These are phyloP conservation scores for Leccinum solheimii DNA, from an alignment of 1,284 basidiomycete genomes.

Conservation along the genomic window DNA sequence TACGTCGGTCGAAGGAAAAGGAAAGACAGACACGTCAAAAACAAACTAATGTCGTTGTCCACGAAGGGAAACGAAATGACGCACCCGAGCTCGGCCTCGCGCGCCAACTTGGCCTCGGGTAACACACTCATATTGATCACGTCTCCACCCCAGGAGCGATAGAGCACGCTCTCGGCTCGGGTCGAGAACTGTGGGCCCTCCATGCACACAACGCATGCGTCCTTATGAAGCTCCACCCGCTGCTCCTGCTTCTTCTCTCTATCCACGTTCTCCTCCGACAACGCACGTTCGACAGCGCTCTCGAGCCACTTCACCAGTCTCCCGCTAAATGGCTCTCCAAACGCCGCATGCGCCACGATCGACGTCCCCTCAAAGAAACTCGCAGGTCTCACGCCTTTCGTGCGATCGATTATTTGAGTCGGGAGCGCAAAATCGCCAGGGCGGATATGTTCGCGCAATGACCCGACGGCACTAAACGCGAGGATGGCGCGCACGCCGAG, in stretches of 20 bases:
- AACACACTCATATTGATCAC: constrained; percentile 96
- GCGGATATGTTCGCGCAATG: constrained; percentile 92
- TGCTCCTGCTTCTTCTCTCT: constrained; percentile 42
- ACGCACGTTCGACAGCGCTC: constrained; percentile 49
- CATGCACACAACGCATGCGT: constrained; percentile 93
- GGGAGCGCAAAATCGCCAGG: constrained; percentile 91
- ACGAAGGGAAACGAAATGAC: background rate
- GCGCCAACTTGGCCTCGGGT: constrained; percentile 93
- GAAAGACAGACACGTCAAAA: background rate
- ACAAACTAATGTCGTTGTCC: background rate
- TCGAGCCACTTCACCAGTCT: constrained; percentile 73
- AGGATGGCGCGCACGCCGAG: constrained; percentile 88
- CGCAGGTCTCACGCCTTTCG: constrained; percentile 81
- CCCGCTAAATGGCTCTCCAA: constrained; percentile 86
- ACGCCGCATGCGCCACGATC: constrained; percentile 90
- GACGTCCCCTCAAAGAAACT: constrained; percentile 82
- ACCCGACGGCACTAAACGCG: constrained; percentile 95
- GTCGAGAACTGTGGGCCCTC: constrained; percentile 96
- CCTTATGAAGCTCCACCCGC: constrained; percentile 68
- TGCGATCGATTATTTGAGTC: constrained; percentile 94
- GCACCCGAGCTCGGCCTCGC: constrained; percentile 92
- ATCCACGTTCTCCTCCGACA: background rate
- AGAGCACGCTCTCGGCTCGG: constrained; percentile 93
- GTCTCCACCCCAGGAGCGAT: constrained; percentile 90
- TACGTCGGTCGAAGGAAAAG: no score